A percentile compares a stretch with the other conserved stretches of the same genome.
phyloP scores from a whole-genome alignment of 106 monocot species.

The Phalaenopsis aphrodite region DNA sequence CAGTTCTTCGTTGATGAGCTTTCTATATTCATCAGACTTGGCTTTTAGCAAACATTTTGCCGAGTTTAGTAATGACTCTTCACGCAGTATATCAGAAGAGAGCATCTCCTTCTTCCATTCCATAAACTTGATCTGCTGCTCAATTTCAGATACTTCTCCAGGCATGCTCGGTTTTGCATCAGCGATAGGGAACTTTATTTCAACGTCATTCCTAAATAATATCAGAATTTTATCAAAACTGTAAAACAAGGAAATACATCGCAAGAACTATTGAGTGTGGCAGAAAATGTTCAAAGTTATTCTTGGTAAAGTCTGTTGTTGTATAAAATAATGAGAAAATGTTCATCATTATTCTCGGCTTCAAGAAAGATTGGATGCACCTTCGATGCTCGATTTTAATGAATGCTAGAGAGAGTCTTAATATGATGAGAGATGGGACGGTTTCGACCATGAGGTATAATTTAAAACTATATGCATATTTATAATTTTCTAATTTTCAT shows the following conservation, averaged over 20 bases:
- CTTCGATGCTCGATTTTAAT: too few relatives aligned
- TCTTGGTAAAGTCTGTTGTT: too few relatives aligned
- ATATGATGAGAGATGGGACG: too few relatives aligned
- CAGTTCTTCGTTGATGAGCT: slow-evolving; percentile 11
- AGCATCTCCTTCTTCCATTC: slow-evolving; percentile 70
- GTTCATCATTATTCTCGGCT: too few relatives aligned
- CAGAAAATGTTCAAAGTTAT: too few relatives aligned
- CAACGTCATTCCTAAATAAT: slow-evolving; percentile 33
- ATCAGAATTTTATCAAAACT: neutral
- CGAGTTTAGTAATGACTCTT: slow-evolving; percentile 39
- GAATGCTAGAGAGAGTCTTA: too few relatives aligned
- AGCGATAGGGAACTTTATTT: slow-evolving; percentile 52
- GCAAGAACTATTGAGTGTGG: neutral
- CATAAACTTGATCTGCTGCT: slow-evolving; percentile 54
- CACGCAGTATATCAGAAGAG: slow-evolving; percentile 62
- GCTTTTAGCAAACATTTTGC: slow-evolving; percentile 9
- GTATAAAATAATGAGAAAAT: too few relatives aligned
- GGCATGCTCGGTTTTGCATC: slow-evolving; percentile 27
- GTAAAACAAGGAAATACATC: neutral
- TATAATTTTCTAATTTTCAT: too few relatives aligned
- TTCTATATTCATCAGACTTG: slow-evolving; percentile 9
- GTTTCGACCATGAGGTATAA: too few relatives aligned
- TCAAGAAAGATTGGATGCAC: too few relatives aligned
- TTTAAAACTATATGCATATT: too few relatives aligned
- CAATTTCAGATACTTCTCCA: slow-evolving; percentile 25